A percentile compares a stretch with the other conserved stretches of the same genome.
phyloP scores from a whole-genome alignment of 2,329 filamentous ascomycete species.

The Dactylonectria estremocensis region DNA sequence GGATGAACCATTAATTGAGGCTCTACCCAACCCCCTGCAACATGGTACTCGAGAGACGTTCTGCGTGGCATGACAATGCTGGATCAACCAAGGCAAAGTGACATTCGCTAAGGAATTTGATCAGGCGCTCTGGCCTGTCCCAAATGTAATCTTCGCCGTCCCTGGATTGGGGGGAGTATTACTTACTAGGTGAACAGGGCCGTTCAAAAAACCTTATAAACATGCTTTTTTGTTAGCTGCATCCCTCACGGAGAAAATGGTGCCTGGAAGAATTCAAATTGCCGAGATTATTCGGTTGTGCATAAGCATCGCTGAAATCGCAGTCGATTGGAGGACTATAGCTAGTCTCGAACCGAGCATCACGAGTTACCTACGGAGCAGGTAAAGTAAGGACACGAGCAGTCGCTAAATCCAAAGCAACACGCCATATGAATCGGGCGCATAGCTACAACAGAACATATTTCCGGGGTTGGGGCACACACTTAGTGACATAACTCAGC shows the following conservation, averaged over 20 bases:
- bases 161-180: too few relatives aligned
- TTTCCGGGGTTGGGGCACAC: not conserved
- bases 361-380: too few relatives aligned
- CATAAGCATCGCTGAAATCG: not conserved
- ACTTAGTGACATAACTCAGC: not conserved
- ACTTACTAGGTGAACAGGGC: too few relatives aligned
- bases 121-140: too few relatives aligned
- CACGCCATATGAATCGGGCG: not conserved
- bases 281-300: not conserved
- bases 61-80: not conserved
- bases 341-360: too few relatives aligned
- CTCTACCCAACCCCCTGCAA: not conserved
- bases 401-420: not conserved
- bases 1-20: constrained; percentile 10
- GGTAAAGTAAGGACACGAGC: too few relatives aligned
- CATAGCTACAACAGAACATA: not conserved
- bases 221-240: not conserved
- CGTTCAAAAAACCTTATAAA: not conserved
- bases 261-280: not conserved
- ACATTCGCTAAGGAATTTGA: not conserved
- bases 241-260: not conserved
- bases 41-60: not conserved
- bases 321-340: too few relatives aligned
- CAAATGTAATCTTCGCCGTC: too few relatives aligned
- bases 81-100: not conserved